Evolutionary conservation across 2,329 filamentous ascomycete genomes (phyloP), one percentile per base, ranked within the genome.

Genomic region (Laburnicola sp.): DNA sequence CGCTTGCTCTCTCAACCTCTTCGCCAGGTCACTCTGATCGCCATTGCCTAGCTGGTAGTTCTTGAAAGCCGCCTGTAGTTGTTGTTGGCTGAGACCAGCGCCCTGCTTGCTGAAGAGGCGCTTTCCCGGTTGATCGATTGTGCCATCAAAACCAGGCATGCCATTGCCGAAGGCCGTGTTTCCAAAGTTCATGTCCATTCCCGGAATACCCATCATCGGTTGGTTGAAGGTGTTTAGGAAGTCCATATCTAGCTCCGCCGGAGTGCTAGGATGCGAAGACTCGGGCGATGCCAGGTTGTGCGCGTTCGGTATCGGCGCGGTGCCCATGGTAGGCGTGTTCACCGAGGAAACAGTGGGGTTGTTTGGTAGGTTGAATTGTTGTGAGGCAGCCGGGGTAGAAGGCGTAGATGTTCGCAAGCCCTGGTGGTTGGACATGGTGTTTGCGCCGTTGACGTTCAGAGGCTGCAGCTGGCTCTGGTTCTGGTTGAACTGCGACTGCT

Each of bases 331-430:
- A 0, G 93, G 93, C 0, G 93, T 97, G 72, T 97, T 97, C 48
- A 97, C 93, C 3, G 92, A 97, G 2, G 94, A 99, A 16, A 97
- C 93, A 1, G 92, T 97, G 11, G 93, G 93, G 71, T 97, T 97
- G 72, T 96, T 91, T 70, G 91, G 88, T 60, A 96, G 85, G 43
- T 86, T 86, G 65, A 93, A 91, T 48, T 73, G 74, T 53, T 77
- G 75, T 35, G 80, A 79, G 40, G 87, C 83, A 25, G 89, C 86
- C 2, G 93, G 93, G 0, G 93, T 97, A 3, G 89, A 86, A 1
- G 36, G 93, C 57, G 91, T 90, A 3, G 92, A 95, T 7, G 86
- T 89, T 51, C 90, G 87, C 53, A 97, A 82, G 10, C 88, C 91
- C 69, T 94, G 86, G 67, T 89, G 89, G 25, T 77, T 78, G 65